Base-by-base conservation (phyloP, 805 yeast species). In the Yarrowia sp. region DNA sequence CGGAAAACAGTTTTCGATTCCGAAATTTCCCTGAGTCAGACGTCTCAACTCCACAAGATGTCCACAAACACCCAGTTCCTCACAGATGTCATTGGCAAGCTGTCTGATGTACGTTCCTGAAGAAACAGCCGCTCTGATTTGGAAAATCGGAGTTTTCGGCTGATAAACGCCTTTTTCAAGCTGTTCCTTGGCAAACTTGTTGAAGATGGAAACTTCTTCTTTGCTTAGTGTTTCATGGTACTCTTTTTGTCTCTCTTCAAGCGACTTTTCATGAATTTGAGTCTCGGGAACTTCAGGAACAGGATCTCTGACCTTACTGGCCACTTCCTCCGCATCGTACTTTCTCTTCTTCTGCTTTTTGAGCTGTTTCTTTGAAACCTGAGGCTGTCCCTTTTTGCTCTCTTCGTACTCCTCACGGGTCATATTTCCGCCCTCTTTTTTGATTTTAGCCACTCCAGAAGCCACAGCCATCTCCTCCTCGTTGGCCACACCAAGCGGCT, bases 31-130 rank as follows among this genome's bases (percentile, higher is more conserved):
- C 78, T 96, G 99, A 68, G 84, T 82, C 10, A 80, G 76, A 75
- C 99, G 85, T 10, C 86, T 83, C 69, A 95, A 83, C 72, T 87
- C 87, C 9, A 89, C 97, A 97, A 95, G 93, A 75, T 92, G 92
- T 0, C 97, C 91, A 35, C 91, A 86, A 0, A 93, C 86, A 16
- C 89, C 88, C 75, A 93, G 79, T 0, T 94, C 89, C 70, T 89
- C 85, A 1, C 97, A 98, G 53, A 91, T 82, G 75, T 95, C 99
- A 78, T 97, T 91, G 61, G 95, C 83, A 67, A 95, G 80, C 2
- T 97, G 89, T 72, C 99, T 84, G 61, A 95, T 92, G 74, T 95
- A 95, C 0, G 98, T 95, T 1, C 99, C 99, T 0, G 98, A 92
- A 0, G 97, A 89, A 0, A 94, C 99, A 43, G 85, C 84, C 4